Percentiles rank a stretch among this genome's conserved stretches.
phyloP scores from a whole-genome alignment of 2,329 filamentous ascomycete species.

The Penicillium sp. region DNA sequence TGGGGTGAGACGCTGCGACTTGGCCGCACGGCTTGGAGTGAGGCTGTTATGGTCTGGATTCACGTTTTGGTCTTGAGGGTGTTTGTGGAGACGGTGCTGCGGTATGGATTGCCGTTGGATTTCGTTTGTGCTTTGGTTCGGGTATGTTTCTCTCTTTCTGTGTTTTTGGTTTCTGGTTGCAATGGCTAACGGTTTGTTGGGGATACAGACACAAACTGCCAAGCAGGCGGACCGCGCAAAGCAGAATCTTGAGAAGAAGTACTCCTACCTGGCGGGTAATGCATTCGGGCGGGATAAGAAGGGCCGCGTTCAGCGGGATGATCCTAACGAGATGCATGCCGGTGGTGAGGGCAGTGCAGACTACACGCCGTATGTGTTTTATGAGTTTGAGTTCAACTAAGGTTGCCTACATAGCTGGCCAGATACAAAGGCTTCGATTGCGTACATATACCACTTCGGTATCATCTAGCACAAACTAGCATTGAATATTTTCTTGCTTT shows the following conservation, averaged over 20 bases:
- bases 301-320: slow-evolving; percentile 85
- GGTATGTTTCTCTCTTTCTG: slow-evolving; percentile 52
- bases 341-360: slow-evolving; percentile 66
- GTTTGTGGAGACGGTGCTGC: slow-evolving; percentile 96
- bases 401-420: neutral
- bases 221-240: slow-evolving; percentile 79
- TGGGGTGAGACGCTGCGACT: slow-evolving; percentile 88
- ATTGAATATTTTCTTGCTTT: slow-evolving; percentile 6
- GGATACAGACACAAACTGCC: slow-evolving; percentile 62
- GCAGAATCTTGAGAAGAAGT: slow-evolving; percentile 72
- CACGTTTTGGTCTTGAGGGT: slow-evolving; percentile 87
- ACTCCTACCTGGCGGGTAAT: slow-evolving; percentile 90
- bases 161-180: slow-evolving; percentile 1
- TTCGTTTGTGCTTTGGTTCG: slow-evolving; percentile 81
- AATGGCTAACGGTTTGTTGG: neutral
- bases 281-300: slow-evolving; percentile 93
- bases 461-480: slow-evolving; percentile 22
- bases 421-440: slow-evolving; percentile 3
- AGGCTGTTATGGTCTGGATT: slow-evolving; percentile 93
- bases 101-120: slow-evolving; percentile 87
- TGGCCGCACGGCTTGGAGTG: slow-evolving; percentile 88
- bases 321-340: slow-evolving; percentile 81
- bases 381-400: slow-evolving; percentile 77
- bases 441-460: slow-evolving; percentile 26
- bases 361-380: slow-evolving; percentile 96